Conservation (phyloP, 305 asterid genomes). For the Fraxinus xanthoxyloides region DNA sequence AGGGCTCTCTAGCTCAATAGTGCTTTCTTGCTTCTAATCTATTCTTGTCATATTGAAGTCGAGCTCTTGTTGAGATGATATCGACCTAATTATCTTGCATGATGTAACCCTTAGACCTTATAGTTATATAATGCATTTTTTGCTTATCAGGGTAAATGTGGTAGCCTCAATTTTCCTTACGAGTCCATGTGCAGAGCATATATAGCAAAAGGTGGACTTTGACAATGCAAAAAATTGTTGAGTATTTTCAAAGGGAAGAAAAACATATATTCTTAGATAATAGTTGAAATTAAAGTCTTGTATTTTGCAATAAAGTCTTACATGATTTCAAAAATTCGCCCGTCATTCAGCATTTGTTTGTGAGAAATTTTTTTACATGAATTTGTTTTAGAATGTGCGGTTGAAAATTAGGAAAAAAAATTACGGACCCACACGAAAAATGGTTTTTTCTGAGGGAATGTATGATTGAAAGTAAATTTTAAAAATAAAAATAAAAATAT, state of each 20-base stretch:
- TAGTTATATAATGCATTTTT: not conserved
- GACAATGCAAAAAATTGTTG: not conserved
- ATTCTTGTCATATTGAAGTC: too few species aligned
- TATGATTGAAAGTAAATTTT: too few species aligned
- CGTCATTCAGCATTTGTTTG: not conserved
- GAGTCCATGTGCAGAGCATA: not conserved
- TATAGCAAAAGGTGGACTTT: not conserved
- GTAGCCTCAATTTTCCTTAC: not conserved
- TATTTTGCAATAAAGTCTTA: not conserved
- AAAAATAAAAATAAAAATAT: too few species aligned
- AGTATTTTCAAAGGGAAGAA: not conserved
- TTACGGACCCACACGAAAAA: not conserved
- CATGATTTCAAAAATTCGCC: not conserved
- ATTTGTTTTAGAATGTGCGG: not conserved
- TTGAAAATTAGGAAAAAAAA: too few species aligned
- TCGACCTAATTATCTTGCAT: not conserved
- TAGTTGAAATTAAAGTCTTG: not conserved
- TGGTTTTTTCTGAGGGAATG: too few species aligned
- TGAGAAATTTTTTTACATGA: not conserved
- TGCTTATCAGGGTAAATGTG: not conserved
- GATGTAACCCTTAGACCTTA: too few species aligned
- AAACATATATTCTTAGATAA: not conserved
- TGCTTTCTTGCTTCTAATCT: not conserved
- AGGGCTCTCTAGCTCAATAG: not conserved
- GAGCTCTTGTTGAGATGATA: not conserved